Base-by-base conservation (phyloP, 2,329 filamentous ascomycete species). In the Neocatenulostroma microsporum region DNA sequence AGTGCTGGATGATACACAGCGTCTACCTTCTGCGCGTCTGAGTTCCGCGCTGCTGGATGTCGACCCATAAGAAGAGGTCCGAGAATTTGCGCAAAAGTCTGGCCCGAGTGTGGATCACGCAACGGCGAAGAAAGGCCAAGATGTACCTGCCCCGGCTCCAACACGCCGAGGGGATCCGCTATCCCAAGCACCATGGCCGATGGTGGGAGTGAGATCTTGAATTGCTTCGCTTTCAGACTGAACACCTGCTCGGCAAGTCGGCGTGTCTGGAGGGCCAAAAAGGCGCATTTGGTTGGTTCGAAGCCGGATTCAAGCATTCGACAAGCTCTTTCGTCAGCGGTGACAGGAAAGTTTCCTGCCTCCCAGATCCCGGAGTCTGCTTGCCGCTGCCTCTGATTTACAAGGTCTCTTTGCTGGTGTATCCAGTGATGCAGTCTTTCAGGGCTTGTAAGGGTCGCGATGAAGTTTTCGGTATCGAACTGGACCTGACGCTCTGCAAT, bases 31-130 rank as follows among this genome's bases (percentile, higher is more conserved):
- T 88, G 84, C 0, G 89, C 76, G 43, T 91, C 84, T 18, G 78
- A 84, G 0, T 69, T 66, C 15, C 80, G 74, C 50, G 84, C 74
- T 0, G 82, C 77, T 0, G 84, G 84, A 1, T 78, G 75, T 14
- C 84, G 70, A 0, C 78, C 76, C 1, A 88, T 78, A 0, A 89
- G 63, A 0, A 84, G n/a, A n/a, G n/a, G n/a, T n/a, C n/a, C n/a
- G n/a, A n/a, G n/a, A n/a, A n/a, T n/a, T n/a, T n/a, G n/a, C n/a
- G n/a, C n/a, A n/a, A n/a, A n/a, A n/a, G n/a, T n/a, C 23, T 74
- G 70, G 0, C 69, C 69, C 1, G 73, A 72, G 0, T 62, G 57
- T 1, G 74, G 64, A 38, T 76, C 69, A 0, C 58, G 48, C 41
- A 84, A 82, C n/a, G 70, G 58, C 2, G 55, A 57, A 0, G 81